phyloP scores from a whole-genome alignment of 768 basidiomycete species.

The Mycena vulgaris region DNA sequence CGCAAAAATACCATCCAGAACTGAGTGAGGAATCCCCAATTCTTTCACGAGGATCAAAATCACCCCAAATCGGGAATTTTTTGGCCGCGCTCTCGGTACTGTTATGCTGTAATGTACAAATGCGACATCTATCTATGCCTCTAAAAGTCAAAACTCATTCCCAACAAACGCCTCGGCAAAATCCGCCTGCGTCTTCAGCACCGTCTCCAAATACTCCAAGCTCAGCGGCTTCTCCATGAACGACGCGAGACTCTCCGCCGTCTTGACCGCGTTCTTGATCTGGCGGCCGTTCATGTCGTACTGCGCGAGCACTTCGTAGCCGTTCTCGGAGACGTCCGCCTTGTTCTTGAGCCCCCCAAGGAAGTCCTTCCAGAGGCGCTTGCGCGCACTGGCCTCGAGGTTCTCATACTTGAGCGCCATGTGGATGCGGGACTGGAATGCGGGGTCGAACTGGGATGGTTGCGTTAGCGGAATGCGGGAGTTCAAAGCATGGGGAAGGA shows the following conservation, averaged over 20 bases:
- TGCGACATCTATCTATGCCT: too few species aligned
- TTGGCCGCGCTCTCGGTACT: too few species aligned
- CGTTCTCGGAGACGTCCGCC: slow-evolving; percentile 36
- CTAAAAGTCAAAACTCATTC: slow-evolving; percentile 10
- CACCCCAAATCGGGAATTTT: too few species aligned
- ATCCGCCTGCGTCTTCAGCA: slow-evolving; percentile 55
- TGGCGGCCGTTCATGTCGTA: slow-evolving; percentile 37
- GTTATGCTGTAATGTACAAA: too few species aligned
- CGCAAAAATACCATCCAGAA: too few species aligned
- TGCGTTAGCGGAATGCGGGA: neutral
- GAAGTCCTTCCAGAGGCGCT: slow-evolving; percentile 35
- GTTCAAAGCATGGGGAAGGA: neutral
- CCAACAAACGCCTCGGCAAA: slow-evolving; percentile 42
- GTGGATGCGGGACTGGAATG: slow-evolving; percentile 38
- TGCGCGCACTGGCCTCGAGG: slow-evolving; percentile 16
- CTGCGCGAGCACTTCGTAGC: slow-evolving; percentile 27
- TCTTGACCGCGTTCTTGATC: slow-evolving; percentile 39
- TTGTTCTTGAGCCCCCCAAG: slow-evolving; percentile 29
- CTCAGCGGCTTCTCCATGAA: slow-evolving; percentile 46
- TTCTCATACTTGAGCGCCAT: slow-evolving; percentile 35
- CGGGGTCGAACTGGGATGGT: slow-evolving; percentile 22
- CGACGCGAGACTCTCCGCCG: slow-evolving; percentile 36
- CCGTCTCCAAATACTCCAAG: slow-evolving; percentile 49
- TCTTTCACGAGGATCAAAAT: too few species aligned
- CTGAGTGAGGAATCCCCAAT: too few species aligned